Evolutionary conservation across 1,284 basidiomycete species (phyloP), one percentile per base, ranked within the genome.

Genomic region (Papiliotrema nemorosa): DNA sequence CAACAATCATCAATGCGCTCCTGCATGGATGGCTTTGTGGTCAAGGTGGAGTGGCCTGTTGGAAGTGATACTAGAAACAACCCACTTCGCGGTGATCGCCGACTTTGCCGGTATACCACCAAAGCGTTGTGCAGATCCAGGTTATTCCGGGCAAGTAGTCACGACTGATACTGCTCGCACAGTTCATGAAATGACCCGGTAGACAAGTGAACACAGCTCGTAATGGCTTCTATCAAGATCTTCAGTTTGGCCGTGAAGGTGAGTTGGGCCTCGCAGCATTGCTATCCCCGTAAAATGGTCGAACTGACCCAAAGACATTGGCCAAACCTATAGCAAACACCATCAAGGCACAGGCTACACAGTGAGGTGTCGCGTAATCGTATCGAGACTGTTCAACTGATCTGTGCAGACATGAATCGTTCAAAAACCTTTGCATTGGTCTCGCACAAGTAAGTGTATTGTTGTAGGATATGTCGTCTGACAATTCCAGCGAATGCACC

Each of bases 271-370:
- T 35, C 31, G 3, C 22, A 3, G 13, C 38, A 6, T 40, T 22
- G 6, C 38, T 40, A 16, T 34, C 35, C n/a, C 35, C 35, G n/a
- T 40, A 22, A 7, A 6, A 6, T 20, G 33, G 38, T 16, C 22
- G 27, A 52, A 47, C 50, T 54, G 55, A 51, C 59, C 51, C 9
- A 18, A 18, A 90, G 88, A 90, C 87, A 26, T 70, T 90, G 66
- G 88, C 88, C 47, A 90, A 90, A 76, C 88, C 88, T 36, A 89
- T 91, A 59, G 85, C 86, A 38, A 79, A 79, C 47, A 80, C 79
- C 44, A 78, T 91, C 50, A 90, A 86, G 74, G 78, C 79, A 35
- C 88, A 90, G 69, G 88, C 86, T 2, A 84, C 81, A 57, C 81
- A 89, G 88, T 90, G 63, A 61, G 84, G 62, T 74, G 13, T 27